Evolutionary conservation across 1,284 basidiomycete genomes (phyloP).

Genomic region (Apiotrichum mycotoxinovorans): DNA sequence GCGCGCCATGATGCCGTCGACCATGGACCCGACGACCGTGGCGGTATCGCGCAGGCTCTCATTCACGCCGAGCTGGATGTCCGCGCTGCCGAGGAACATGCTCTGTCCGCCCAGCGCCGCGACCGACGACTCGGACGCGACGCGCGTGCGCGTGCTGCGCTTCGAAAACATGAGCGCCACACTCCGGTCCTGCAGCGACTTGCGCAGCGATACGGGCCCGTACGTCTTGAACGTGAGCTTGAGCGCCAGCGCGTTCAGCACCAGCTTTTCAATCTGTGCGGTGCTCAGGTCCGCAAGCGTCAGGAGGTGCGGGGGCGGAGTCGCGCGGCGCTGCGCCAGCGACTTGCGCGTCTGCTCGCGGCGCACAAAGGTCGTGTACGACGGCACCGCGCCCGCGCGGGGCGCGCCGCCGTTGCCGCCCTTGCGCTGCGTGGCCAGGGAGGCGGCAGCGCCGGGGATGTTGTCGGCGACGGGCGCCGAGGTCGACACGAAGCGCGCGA

Average conservation of each 20-base stretch:
- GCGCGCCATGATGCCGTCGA: constrained; percentile 93
- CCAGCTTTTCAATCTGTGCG: constrained; percentile 34
- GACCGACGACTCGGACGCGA: constrained; percentile 80
- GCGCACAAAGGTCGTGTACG: background rate
- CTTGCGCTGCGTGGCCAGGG: no score
- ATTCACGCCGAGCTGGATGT: constrained; percentile 96
- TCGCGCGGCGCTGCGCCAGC: background rate
- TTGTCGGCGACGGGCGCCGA: background rate
- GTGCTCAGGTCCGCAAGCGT: constrained; percentile 46
- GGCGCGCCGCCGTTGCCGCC: background rate
- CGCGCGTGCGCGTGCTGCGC: constrained; percentile 84
- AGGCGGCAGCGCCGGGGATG: background rate
- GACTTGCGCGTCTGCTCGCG: background rate
- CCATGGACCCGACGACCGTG: constrained; percentile 84
- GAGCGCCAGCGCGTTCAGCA: constrained; percentile 35
- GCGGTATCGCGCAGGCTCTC: constrained; percentile 82
- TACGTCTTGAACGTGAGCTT: constrained; percentile 37
- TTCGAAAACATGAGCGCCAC: constrained; percentile 90
- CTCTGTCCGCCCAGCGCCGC: constrained; percentile 78
- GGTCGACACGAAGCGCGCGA: constrained; percentile 1
- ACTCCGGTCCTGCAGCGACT: constrained; percentile 71
- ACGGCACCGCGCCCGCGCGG: no score
- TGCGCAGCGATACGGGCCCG: constrained; percentile 9
- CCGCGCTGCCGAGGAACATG: constrained; percentile 83
- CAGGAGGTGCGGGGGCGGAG: constrained; percentile 36